Evolutionary conservation across 176 grass and related monocot genomes (phyloP).

Genomic region (Tillandsia leiboldiana): DNA sequence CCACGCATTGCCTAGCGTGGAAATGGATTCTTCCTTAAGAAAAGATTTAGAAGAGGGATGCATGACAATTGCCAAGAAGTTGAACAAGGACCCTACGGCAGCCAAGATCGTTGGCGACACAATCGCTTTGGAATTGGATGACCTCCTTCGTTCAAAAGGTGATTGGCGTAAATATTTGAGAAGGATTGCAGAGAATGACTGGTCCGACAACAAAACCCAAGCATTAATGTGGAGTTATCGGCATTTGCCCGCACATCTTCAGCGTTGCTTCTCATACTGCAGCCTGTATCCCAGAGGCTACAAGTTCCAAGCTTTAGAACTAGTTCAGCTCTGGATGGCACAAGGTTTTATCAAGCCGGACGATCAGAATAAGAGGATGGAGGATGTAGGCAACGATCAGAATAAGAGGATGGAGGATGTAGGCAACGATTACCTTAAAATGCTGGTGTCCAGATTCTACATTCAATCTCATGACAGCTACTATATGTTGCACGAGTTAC

Average conservation of each 20-base stretch:
- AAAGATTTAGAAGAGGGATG: too few species aligned
- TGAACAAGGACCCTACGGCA: too few species aligned
- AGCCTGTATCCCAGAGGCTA: not conserved
- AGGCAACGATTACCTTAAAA: not conserved
- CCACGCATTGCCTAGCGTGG: too few species aligned
- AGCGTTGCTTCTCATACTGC: not conserved
- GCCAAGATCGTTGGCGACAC: too few species aligned
- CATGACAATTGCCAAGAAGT: too few species aligned
- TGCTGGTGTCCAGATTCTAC: not conserved
- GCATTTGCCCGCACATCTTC: not conserved
- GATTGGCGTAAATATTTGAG: not conserved
- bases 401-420: not conserved
- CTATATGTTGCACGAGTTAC: not conserved
- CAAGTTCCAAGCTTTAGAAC: not conserved
- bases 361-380: not conserved
- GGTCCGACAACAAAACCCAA: not conserved
- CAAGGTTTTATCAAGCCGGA: not conserved
- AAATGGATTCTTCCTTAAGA: too few species aligned
- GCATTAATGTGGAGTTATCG: not conserved
- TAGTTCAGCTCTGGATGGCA: not conserved
- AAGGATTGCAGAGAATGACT: not conserved
- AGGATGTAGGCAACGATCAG: not conserved
- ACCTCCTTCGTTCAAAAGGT: too few species aligned
- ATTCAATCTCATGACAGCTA: not conserved
- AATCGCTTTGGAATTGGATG: too few species aligned